Conservation (phyloP, 768 basidiomycete genomes). For the Russula griseocarnosa region DNA sequence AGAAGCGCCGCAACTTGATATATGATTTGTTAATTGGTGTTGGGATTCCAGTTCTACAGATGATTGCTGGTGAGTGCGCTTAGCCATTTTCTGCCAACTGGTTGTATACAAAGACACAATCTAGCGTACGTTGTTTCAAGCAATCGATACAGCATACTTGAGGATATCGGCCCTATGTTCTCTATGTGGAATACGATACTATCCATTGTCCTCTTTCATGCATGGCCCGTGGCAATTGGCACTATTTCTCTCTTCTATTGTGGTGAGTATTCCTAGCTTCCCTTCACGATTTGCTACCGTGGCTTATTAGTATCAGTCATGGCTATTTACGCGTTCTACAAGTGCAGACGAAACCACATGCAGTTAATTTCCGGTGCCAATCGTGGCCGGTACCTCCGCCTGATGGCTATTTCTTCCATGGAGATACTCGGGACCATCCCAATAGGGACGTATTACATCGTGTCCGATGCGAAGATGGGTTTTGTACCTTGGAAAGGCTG, state of each 20-base stretch:
- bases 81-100: no score
- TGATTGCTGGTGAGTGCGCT: no score
- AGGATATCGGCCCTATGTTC: constrained; percentile 45
- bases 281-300: not conserved
- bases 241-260: constrained; percentile 37
- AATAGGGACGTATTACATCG: not conserved
- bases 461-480: not conserved
- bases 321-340: constrained; percentile 29
- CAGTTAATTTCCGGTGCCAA: constrained; percentile 28
- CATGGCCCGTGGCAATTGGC: constrained; percentile 30
- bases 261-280: constrained; percentile 32
- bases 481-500: constrained; percentile 39
- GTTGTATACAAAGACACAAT: not conserved
- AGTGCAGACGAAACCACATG: no score
- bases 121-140: not conserved
- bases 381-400: constrained; percentile 5
- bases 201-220: constrained; percentile 34
- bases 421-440: constrained; percentile 4
- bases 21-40: no score
- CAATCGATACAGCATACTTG: constrained; percentile 21
- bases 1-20: not conserved
- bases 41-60: no score
- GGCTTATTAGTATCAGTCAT: constrained; percentile 27
- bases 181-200: constrained; percentile 35
- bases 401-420: not conserved